Evolutionary conservation across 139 green algal species (phyloP).

Genomic region (Edaphochlamys debaryana): DNA sequence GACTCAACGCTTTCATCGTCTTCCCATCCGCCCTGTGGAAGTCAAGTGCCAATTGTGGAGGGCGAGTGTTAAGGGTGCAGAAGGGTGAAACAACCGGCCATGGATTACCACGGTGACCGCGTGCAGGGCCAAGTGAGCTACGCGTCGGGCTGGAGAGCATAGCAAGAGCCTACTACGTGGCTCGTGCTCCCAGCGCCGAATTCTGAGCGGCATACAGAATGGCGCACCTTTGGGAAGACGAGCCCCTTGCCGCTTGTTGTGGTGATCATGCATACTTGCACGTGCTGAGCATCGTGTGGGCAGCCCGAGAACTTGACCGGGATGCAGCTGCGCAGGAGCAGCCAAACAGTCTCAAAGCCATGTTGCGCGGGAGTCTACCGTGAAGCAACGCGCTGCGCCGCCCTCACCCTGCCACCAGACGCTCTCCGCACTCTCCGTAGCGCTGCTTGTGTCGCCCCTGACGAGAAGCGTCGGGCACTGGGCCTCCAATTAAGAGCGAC

Average conservation of each 20-base stretch:
- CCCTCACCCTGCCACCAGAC: conserved; percentile 78
- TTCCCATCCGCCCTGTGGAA: conserved; percentile 90
- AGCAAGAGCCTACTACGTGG: too few species aligned
- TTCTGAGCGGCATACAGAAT: too few species aligned
- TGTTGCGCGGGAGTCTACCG: too few species aligned
- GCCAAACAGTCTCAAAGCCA: neutral
- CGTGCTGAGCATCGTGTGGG: conserved; percentile 1
- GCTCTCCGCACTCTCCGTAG: conserved; percentile 67
- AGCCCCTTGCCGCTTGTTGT: conserved; percentile 77
- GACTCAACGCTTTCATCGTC: conserved; percentile 87
- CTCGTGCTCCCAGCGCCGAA: too few species aligned
- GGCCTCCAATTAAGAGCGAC: conserved; percentile 43
- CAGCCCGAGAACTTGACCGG: conserved; percentile 65
- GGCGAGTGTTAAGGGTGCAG: too few species aligned
- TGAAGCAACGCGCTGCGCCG: neutral
- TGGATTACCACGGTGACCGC: too few species aligned
- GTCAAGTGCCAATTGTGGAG: too few species aligned
- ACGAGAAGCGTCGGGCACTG: conserved; percentile 44
- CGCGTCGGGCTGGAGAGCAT: too few species aligned
- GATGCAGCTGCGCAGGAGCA: conserved; percentile 75
- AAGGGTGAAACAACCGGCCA: too few species aligned
- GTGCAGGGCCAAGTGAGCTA: too few species aligned
- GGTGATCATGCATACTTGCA: conserved; percentile 75
- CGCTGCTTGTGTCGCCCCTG: conserved; percentile 72
- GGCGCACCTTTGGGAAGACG: conserved; percentile 92